Conservation (phyloP, 306 rosid genomes). For the Cucumis hystrix region DNA sequence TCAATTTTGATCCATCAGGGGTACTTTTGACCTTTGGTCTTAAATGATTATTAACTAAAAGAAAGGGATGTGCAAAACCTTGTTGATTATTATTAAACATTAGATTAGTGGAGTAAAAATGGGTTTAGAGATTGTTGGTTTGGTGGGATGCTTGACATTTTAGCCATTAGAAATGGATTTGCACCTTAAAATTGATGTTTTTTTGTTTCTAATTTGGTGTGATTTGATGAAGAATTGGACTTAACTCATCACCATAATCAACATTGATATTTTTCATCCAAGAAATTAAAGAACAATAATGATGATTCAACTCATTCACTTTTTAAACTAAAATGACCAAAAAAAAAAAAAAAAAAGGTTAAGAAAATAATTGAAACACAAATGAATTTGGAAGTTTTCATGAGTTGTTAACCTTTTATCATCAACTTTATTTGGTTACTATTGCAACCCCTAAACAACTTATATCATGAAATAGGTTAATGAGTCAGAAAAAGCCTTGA, state of each 20-base stretch:
- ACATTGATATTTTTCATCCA: not conserved
- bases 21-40: not conserved
- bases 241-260: not conserved
- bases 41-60: not conserved
- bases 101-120: not conserved
- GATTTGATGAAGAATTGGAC: not conserved
- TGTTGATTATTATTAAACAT: not conserved
- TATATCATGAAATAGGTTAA: not conserved
- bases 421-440: not conserved
- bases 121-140: not conserved
- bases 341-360: not conserved
- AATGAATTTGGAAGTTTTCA: not conserved
- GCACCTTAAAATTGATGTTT: slow-evolving; percentile 5
- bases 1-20: not conserved
- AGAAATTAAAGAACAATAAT: not conserved
- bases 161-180: not conserved
- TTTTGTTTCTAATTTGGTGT: not conserved
- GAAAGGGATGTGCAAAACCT: not conserved
- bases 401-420: not conserved
- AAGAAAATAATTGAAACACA: not conserved
- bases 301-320: not conserved
- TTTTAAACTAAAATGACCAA: not conserved
- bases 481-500: not conserved
- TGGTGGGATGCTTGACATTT: slow-evolving; percentile 9
- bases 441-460: not conserved